phyloP scores from a whole-genome alignment of 2,329 filamentous ascomycete species.

The Penicillium sp. region DNA sequence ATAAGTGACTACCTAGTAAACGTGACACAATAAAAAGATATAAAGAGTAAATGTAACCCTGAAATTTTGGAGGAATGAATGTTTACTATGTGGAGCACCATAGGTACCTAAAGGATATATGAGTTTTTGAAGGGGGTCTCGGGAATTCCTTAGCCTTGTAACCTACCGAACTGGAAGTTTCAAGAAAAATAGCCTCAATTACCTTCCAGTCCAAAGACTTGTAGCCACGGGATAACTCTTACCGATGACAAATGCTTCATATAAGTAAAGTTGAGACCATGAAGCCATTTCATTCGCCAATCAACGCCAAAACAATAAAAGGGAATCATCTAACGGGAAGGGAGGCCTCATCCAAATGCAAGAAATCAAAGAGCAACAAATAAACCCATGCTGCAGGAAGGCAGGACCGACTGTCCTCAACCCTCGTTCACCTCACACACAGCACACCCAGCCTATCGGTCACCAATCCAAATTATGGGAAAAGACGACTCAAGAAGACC shows the following conservation, averaged over 20 bases:
- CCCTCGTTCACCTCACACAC: not conserved
- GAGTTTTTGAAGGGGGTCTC: no score
- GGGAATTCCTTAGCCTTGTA: no score
- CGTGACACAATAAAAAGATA: no score
- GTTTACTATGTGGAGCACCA: no score
- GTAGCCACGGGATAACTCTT: not conserved
- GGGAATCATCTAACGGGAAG: not conserved
- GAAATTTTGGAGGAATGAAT: no score
- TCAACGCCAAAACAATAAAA: not conserved
- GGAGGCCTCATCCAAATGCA: not conserved
- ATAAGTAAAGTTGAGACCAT: not conserved
- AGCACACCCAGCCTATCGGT: not conserved
- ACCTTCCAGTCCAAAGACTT: not conserved
- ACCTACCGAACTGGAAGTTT: no score
- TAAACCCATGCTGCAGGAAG: not conserved
- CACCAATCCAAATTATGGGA: not conserved
- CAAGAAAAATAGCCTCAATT: no score
- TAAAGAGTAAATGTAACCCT: no score
- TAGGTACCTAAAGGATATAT: no score
- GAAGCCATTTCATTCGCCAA: not conserved
- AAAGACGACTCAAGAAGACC: not conserved
- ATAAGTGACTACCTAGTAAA: no score
- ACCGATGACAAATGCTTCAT: not conserved
- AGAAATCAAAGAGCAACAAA: not conserved
- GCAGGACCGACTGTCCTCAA: not conserved